Conservation (phyloP, 176 grass and related monocot species). For the Carex scoparia region DNA sequence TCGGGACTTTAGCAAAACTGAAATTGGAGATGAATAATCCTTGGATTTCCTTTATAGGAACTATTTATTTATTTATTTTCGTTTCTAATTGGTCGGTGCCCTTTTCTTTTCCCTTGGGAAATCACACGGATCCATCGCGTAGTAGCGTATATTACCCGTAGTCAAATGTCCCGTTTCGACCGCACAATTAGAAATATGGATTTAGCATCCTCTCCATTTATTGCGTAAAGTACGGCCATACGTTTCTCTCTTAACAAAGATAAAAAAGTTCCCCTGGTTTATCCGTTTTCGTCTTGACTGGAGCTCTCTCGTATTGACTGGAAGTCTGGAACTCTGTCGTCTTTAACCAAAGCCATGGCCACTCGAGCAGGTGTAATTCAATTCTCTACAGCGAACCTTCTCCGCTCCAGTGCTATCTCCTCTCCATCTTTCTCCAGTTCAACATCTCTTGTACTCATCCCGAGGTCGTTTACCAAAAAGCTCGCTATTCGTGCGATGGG, state of each 20-base stretch:
- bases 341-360: neutral
- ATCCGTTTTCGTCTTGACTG: neutral
- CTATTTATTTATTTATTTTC: too few species aligned
- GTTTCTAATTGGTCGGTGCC: too few species aligned
- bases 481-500: constrained; percentile 13
- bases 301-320: neutral
- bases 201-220: constrained; percentile 6
- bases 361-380: neutral
- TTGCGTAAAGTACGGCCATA: neutral
- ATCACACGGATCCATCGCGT: too few species aligned
- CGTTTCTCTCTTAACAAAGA: neutral
- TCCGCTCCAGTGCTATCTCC: neutral
- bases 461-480: neutral
- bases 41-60: too few species aligned
- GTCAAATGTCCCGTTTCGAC: neutral
- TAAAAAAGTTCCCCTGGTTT: neutral
- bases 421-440: constrained; percentile 13
- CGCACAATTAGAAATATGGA: neutral
- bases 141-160: too few species aligned
- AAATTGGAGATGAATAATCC: too few species aligned
- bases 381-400: neutral
- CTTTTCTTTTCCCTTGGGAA: too few species aligned
- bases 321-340: neutral
- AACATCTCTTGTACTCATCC: neutral
- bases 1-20: too few species aligned